Conservation (phyloP, 2,329 filamentous ascomycete species). For the Grosmannia huntii region DNA sequence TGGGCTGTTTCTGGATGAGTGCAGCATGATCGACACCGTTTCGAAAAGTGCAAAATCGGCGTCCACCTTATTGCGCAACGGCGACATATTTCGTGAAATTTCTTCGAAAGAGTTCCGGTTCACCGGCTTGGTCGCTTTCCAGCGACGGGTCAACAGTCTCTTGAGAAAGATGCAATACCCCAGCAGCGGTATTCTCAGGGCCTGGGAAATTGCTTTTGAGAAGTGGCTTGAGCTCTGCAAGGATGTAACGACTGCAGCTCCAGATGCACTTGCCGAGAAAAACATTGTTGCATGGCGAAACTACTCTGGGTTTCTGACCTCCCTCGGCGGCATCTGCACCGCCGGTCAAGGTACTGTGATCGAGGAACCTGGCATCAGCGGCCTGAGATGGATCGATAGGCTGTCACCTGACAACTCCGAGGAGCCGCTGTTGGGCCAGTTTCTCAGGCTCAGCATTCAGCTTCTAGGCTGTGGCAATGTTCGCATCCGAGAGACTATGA, state of each 20-base stretch:
- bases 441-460: conserved; percentile 50
- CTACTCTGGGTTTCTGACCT: conserved; percentile 55
- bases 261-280: conserved; percentile 41
- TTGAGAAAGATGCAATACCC: conserved; percentile 48
- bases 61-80: conserved; percentile 44
- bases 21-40: conserved; percentile 37
- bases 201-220: conserved; percentile 55
- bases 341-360: conserved; percentile 42
- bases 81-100: conserved; percentile 47
- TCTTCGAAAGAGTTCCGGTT: conserved; percentile 51
- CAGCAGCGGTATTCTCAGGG: conserved; percentile 51
- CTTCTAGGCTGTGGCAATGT: conserved; percentile 52
- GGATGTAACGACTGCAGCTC: conserved; percentile 41
- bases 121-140: conserved; percentile 56
- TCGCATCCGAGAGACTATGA: conserved; percentile 51
- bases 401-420: conserved; percentile 45
- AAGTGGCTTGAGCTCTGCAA: conserved; percentile 52
- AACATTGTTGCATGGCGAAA: conserved; percentile 54
- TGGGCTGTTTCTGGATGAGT: conserved; percentile 49
- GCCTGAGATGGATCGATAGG: conserved; percentile 52
- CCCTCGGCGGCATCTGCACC: conserved; percentile 52
- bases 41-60: conserved; percentile 36
- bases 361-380: conserved; percentile 44
- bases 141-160: conserved; percentile 49
- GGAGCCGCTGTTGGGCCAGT: conserved; percentile 46